phyloP scores from a whole-genome alignment of 305 asterid species.

The Fraxinus sp. region DNA sequence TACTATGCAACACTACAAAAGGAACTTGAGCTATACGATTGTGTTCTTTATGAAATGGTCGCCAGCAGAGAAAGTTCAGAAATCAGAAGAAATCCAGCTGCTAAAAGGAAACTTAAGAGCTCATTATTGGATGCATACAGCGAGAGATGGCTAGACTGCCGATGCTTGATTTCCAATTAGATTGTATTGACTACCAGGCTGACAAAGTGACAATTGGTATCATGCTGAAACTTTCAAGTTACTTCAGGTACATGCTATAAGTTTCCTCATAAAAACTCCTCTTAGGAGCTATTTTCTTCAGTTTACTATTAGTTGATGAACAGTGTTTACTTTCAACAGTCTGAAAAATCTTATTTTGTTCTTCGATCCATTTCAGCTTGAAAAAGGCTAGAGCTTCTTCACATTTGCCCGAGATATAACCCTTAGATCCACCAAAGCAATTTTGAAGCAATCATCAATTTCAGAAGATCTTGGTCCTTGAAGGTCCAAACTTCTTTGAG shows the following conservation, averaged over 20 bases:
- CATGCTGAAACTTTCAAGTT: conserved; percentile 91
- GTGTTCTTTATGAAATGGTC: conserved; percentile 98
- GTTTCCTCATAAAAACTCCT: background rate
- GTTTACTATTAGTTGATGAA: background rate
- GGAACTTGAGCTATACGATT: conserved; percentile 68
- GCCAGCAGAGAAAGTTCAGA: conserved; percentile 84
- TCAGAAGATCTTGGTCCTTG: conserved; percentile 86
- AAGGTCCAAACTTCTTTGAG: conserved; percentile 89
- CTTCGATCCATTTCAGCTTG: conserved; percentile 49
- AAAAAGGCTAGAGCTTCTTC: conserved; percentile 92
- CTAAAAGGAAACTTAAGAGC: conserved; percentile 52
- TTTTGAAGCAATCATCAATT: conserved; percentile 50
- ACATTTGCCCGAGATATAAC: conserved; percentile 95
- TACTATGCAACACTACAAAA: conserved; percentile 72
- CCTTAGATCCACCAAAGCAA: conserved; percentile 77
- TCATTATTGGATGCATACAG: conserved; percentile 77
- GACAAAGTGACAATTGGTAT: conserved; percentile 83
- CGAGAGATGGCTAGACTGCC: conserved; percentile 86
- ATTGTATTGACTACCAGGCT: conserved; percentile 84
- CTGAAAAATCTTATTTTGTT: conserved; percentile 5
- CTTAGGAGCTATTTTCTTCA: background rate
- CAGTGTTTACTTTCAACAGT: background rate
- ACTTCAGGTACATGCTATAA: conserved; percentile 66
- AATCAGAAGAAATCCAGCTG: conserved; percentile 54
- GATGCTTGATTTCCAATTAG: conserved; percentile 81